A percentile compares a stretch with the other conserved stretches of the same genome.
These are phyloP conservation scores for Fomes fomentarius DNA, from an alignment of 1,284 basidiomycete genomes.

Conservation along the genomic window DNA sequence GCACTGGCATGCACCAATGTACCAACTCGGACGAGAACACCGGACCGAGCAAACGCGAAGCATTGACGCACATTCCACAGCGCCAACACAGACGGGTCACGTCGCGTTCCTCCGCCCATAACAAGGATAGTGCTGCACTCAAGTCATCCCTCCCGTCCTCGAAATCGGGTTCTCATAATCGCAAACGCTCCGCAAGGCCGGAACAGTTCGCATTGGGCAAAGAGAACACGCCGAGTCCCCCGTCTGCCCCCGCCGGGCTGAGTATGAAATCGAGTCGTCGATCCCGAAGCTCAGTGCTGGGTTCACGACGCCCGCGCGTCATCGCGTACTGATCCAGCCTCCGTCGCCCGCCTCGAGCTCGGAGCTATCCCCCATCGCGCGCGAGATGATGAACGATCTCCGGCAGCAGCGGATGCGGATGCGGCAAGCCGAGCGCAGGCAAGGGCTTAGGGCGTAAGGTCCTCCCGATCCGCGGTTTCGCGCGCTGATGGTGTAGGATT, in stretches of 20 bases:
- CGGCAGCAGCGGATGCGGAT: constrained; percentile 57
- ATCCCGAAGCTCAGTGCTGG: not conserved
- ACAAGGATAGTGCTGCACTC: not conserved
- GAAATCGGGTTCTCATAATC: not conserved
- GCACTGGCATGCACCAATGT: not conserved
- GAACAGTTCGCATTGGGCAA: constrained; percentile 20
- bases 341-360: constrained; percentile 73
- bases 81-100: constrained; percentile 18
- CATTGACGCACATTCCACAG: constrained; percentile 15
- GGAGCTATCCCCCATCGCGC: constrained; percentile 68
- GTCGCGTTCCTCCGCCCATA: constrained; percentile 11
- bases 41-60: constrained; percentile 13
- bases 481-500: not conserved
- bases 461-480: not conserved
- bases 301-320: constrained; percentile 31
- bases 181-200: constrained; percentile 5
- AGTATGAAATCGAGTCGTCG: not conserved
- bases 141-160: not conserved
- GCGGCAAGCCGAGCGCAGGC: constrained; percentile 32
- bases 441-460: constrained; percentile 15
- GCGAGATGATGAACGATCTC: constrained; percentile 66
- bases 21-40: not conserved
- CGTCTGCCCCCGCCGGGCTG: constrained; percentile 1
- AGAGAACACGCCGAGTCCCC: constrained; percentile 30
- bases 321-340: constrained; percentile 34